Evolutionary conservation across 306 rosid genomes (phyloP).

Genomic region (Fragaria ananassa): DNA sequence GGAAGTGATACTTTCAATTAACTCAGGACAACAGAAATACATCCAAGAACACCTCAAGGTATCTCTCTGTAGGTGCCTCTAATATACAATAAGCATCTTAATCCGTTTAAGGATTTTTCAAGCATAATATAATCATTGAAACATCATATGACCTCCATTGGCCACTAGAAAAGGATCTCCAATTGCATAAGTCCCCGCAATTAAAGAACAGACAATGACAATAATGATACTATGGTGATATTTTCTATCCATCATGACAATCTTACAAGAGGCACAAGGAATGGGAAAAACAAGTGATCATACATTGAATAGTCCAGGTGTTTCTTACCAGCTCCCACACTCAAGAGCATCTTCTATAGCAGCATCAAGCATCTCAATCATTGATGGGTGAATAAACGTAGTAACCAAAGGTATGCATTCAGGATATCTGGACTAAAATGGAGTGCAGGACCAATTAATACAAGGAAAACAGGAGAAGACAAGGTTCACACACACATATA

Average conservation of each 20-base stretch:
- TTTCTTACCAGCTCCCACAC: slow-evolving; percentile 79
- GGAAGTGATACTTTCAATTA: slow-evolving; percentile 3
- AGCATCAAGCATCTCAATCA: slow-evolving; percentile 94
- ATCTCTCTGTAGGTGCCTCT: neutral
- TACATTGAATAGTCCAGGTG: neutral
- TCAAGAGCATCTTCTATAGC: slow-evolving; percentile 85
- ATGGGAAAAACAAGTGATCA: neutral
- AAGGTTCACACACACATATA: slow-evolving; percentile 6
- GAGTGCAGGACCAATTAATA: slow-evolving; percentile 45
- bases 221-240: neutral
- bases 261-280: neutral
- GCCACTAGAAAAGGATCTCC: neutral
- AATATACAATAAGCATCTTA: slow-evolving; percentile 2
- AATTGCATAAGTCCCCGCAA: neutral
- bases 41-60: neutral
- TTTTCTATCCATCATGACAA: neutral
- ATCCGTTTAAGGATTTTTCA: neutral
- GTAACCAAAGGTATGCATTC: slow-evolving; percentile 84
- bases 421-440: slow-evolving; percentile 97
- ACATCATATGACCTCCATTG: neutral
- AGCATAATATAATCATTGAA: neutral
- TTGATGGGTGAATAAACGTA: slow-evolving; percentile 79
- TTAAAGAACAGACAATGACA: neutral
- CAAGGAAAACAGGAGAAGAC: slow-evolving; percentile 24
- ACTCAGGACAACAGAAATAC: slow-evolving; percentile 1